These are phyloP conservation scores for Trypanosomatidae sp. DNA, from an alignment of 208 protist species.

Conservation along the genomic window DNA sequence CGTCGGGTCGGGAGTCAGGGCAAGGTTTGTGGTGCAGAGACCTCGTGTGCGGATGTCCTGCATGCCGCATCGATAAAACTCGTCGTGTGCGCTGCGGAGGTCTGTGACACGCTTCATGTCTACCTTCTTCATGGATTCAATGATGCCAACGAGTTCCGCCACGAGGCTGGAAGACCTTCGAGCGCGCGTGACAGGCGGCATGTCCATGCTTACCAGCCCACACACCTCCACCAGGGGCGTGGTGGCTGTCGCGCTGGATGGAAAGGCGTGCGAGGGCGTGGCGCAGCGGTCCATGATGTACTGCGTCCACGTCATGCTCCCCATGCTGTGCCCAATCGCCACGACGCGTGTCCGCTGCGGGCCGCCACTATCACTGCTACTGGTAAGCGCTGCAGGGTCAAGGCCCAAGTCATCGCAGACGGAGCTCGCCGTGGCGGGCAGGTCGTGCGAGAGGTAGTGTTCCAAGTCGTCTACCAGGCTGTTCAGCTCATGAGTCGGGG, in stretches of 20 bases:
- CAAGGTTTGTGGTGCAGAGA: constrained; percentile 56
- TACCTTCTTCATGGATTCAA: constrained; percentile 46
- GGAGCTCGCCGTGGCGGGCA: constrained; percentile 13
- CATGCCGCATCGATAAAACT: constrained; percentile 58
- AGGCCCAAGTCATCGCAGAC: too few relatives aligned
- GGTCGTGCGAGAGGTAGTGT: constrained; percentile 20
- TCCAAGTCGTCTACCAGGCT: constrained; percentile 42
- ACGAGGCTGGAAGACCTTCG: constrained; percentile 28
- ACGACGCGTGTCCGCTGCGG: too few relatives aligned
- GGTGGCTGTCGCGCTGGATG: too few relatives aligned
- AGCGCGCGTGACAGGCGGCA: constrained; percentile 41
- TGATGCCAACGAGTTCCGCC: constrained; percentile 31
- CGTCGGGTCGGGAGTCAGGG: constrained; percentile 19
- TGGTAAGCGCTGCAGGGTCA: too few relatives aligned
- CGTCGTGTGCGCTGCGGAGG: constrained; percentile 43
- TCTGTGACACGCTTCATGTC: constrained; percentile 34
- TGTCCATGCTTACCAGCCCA: constrained; percentile 54
- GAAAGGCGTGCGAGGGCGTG: too few relatives aligned
- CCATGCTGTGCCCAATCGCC: constrained; percentile 73
- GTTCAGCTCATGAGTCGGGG: constrained; percentile 32
- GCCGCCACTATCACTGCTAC: too few relatives aligned
- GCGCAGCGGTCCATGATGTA: constrained; percentile 51
- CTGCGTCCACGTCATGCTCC: constrained; percentile 45
- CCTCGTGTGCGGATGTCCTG: constrained; percentile 38
- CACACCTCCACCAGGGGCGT: too few relatives aligned